A percentile compares a stretch with the other conserved stretches of the same genome.
Conservation (phyloP, 345 rosid genomes). For the Arabis alpina region DNA sequence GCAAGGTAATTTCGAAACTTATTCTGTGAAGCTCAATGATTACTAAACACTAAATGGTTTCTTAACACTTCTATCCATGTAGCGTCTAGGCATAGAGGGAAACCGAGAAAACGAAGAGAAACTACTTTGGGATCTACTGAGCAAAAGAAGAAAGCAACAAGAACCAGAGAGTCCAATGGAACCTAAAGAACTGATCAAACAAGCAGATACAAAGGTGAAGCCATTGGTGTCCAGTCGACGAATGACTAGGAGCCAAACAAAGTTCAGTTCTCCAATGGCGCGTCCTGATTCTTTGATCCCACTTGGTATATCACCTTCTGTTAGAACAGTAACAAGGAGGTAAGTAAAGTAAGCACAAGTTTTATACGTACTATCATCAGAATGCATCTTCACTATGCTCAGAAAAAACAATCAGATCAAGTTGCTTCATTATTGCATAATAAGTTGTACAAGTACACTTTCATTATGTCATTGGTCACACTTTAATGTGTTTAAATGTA, state of each 20-base stretch:
- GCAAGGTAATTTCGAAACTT: conserved; percentile 31
- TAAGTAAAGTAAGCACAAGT: conserved; percentile 25
- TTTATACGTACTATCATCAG: conserved; percentile 4
- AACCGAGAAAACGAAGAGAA: conserved; percentile 46
- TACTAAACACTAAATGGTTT: conserved; percentile 15
- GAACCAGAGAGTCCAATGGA: conserved; percentile 55
- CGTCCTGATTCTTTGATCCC: conserved; percentile 38
- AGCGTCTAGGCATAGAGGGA: conserved; percentile 47
- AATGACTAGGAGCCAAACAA: conserved; percentile 27
- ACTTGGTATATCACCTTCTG: conserved; percentile 56
- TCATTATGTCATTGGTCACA: not conserved
- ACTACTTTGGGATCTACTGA: conserved; percentile 51
- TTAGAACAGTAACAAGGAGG: conserved; percentile 27
- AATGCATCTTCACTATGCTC: not conserved
- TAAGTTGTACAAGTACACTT: not conserved
- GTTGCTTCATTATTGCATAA: conserved; percentile 12
- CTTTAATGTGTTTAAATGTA: conserved; percentile 2
- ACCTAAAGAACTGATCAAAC: conserved; percentile 45
- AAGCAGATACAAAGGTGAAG: conserved; percentile 30
- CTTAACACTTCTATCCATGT: conserved; percentile 25
- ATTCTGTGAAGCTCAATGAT: conserved; percentile 5
- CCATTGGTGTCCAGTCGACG: conserved; percentile 23
- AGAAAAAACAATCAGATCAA: conserved; percentile 16
- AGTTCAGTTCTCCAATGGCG: conserved; percentile 37
- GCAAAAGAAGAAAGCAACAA: conserved; percentile 50